Percentiles rank a stretch among this genome's conserved stretches.
phyloP scores from a whole-genome alignment of 495 filamentous ascomycete genomes.

The Ramalina intermedia region DNA sequence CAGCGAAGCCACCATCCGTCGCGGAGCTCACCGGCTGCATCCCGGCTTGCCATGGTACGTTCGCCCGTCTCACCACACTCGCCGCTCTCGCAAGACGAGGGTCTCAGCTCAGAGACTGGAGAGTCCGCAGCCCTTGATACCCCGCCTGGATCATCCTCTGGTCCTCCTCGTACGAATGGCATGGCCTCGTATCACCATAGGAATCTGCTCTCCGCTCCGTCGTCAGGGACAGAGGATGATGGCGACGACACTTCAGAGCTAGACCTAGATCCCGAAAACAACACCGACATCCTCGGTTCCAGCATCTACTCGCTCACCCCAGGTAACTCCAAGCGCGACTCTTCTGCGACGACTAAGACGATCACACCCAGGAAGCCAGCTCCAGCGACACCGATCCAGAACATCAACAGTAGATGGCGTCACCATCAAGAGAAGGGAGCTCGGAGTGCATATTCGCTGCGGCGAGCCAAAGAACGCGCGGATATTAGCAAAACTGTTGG shows the following conservation, averaged over 20 bases:
- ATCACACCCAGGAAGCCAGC: constrained; percentile 27
- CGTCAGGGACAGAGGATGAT: constrained; percentile 1
- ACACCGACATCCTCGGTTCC: constrained; percentile 28
- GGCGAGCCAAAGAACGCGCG: constrained; percentile 33
- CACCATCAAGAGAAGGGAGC: constrained; percentile 29
- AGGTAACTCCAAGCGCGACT: constrained; percentile 24
- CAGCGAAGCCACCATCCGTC: constrained; percentile 25
- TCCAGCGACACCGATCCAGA: constrained; percentile 31
- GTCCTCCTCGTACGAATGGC: constrained; percentile 40
- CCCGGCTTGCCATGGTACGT: constrained; percentile 25
- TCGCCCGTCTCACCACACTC: constrained; percentile 31
- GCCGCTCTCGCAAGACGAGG: constrained; percentile 1
- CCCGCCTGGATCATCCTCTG: constrained; percentile 37
- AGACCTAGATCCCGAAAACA: constrained; percentile 4
- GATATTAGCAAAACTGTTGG: constrained; percentile 26
- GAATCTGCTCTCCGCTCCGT: not conserved
- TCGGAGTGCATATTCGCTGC: constrained; percentile 32
- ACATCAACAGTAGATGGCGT: constrained; percentile 24
- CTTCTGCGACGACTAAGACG: constrained; percentile 30
- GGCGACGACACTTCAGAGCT: not conserved
- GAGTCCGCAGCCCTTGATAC: constrained; percentile 24
- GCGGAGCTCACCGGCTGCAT: constrained; percentile 32
- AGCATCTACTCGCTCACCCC: constrained; percentile 20
- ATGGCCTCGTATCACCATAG: constrained; percentile 18
- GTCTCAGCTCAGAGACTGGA: constrained; percentile 21